Evolutionary conservation across 768 basidiomycete species (phyloP).

Genomic region (Panellus pusillus): DNA sequence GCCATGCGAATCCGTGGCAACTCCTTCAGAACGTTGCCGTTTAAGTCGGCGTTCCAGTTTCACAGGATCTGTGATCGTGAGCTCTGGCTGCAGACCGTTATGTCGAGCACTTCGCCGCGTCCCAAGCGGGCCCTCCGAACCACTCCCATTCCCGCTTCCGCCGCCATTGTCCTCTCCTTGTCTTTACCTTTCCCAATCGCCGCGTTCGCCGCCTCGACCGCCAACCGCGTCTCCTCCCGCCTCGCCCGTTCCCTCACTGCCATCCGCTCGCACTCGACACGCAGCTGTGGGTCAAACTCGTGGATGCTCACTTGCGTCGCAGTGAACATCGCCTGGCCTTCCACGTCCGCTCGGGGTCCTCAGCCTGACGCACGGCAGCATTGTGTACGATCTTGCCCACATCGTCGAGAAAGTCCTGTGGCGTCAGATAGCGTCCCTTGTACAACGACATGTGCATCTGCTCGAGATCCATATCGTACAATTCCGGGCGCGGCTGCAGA

Average conservation of each 20-base stretch:
- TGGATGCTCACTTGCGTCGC: conserved; percentile 83
- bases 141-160: conserved; percentile 29
- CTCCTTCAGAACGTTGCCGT: conserved; percentile 62
- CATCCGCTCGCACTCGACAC: conserved; percentile 86
- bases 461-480: conserved; percentile 91
- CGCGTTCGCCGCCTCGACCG: conserved; percentile 52
- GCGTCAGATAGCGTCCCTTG: conserved; percentile 82
- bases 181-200: conserved; percentile 56
- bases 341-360: conserved; percentile 74
- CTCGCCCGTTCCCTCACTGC: conserved; percentile 71
- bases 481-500: conserved; percentile 41
- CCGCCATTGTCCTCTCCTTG: conserved; percentile 41
- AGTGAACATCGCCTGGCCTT: conserved; percentile 90
- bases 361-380: conserved; percentile 50
- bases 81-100: conserved; percentile 71
- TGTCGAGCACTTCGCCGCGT: conserved; percentile 70
- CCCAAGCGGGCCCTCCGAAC: conserved; percentile 38
- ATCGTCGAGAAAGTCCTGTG: conserved; percentile 84
- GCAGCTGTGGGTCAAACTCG: conserved; percentile 79
- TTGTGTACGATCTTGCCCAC: conserved; percentile 81
- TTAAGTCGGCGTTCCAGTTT: conserved; percentile 75
- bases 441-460: conserved; percentile 85
- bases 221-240: conserved; percentile 54
- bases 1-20: conserved; percentile 47
- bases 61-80: conserved; percentile 71